Conservation (phyloP, 2,329 filamentous ascomycete genomes). For the Fusarium nodosum region DNA sequence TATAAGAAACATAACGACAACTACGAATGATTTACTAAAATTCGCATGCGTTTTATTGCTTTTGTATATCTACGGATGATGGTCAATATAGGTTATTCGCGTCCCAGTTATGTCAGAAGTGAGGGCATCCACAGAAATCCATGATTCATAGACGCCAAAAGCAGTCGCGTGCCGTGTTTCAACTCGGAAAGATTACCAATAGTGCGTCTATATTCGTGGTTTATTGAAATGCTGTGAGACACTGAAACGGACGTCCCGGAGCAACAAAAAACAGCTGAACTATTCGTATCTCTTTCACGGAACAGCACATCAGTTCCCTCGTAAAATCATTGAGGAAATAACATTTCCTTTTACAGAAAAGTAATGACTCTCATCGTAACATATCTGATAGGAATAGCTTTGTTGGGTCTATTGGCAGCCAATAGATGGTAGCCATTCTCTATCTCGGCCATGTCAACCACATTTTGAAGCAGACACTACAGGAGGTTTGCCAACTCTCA, state of each 20-base stretch:
- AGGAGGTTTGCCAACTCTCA: background rate
- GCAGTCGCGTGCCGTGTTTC: background rate
- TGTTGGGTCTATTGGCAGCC: background rate
- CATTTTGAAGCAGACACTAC: background rate
- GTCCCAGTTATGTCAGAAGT: background rate
- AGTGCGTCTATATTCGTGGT: too few species aligned
- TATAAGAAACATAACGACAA: background rate
- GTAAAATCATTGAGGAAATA: too few species aligned
- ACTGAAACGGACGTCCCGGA: background rate
- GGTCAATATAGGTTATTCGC: background rate
- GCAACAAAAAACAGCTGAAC: background rate
- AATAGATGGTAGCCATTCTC: background rate
- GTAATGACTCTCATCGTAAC: background rate
- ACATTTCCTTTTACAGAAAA: background rate
- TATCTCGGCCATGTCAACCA: slow-evolving; percentile 3
- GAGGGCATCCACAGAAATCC: background rate
- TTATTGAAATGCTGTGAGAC: background rate
- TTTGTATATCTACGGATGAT: background rate
- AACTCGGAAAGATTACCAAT: background rate
- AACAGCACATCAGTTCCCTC: background rate
- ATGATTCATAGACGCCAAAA: slow-evolving; percentile 18
- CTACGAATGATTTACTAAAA: background rate
- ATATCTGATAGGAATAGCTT: rapidly evolving
- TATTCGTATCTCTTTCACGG: background rate
- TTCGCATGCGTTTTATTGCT: background rate